Conservation (phyloP, 805 yeast species). For the Candida ipomoeae region DNA sequence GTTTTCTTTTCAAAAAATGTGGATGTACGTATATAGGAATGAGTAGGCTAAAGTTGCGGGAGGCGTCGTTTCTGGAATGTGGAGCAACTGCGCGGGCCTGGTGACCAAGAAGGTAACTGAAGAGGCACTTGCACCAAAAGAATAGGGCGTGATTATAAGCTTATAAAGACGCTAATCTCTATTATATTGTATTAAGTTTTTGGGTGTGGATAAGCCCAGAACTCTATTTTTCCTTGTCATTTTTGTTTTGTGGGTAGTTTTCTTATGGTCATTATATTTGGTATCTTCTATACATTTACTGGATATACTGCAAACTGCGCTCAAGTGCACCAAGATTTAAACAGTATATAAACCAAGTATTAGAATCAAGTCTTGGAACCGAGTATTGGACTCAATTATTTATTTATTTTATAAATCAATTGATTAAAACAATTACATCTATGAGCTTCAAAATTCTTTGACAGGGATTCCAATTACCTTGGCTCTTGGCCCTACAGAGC, state of each 20-base stretch:
- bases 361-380: too few relatives aligned
- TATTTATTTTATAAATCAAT: too few relatives aligned
- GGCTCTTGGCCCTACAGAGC: too few relatives aligned
- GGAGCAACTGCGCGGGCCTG: not conserved
- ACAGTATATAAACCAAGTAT: too few relatives aligned
- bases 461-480: too few relatives aligned
- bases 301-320: not conserved
- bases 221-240: not conserved
- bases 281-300: not conserved
- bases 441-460: too few relatives aligned
- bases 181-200: not conserved
- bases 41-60: not conserved
- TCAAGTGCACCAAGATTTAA: not conserved
- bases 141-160: not conserved
- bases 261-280: not conserved
- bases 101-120: not conserved
- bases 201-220: not conserved
- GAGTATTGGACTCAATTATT: too few relatives aligned
- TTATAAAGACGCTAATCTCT: not conserved
- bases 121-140: not conserved
- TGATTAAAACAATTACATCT: too few relatives aligned
- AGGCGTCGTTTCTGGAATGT: not conserved
- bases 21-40: not conserved
- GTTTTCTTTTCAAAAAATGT: not conserved
- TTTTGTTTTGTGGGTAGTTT: not conserved